Evolutionary conservation across 2,329 filamentous ascomycete genomes (phyloP).

Genomic region (Macrophomina pseudophaseolina): DNA sequence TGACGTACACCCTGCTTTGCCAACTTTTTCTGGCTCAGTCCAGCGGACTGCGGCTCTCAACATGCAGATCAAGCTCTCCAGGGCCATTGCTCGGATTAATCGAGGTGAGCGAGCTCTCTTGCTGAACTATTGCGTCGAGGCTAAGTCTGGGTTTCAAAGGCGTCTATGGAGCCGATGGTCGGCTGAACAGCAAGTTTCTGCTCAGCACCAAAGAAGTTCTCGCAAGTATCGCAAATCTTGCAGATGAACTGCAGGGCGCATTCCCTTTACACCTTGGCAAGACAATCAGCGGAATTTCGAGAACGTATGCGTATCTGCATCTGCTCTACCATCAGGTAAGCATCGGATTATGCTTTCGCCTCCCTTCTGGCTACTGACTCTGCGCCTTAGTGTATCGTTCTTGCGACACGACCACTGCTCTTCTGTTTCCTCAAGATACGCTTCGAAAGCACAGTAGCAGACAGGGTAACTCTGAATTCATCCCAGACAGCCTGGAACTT

Average conservation of each 20-base stretch:
- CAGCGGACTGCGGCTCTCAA: slow-evolving; percentile 49
- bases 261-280: slow-evolving; percentile 47
- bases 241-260: slow-evolving; percentile 46
- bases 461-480: slow-evolving; percentile 39
- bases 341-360: neutral
- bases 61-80: slow-evolving; percentile 55
- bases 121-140: neutral
- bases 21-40: slow-evolving; percentile 47
- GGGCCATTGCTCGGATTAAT: slow-evolving; percentile 52
- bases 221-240: slow-evolving; percentile 46
- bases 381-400: slow-evolving; percentile 45
- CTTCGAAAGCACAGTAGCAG: slow-evolving; percentile 35
- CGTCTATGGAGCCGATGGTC: slow-evolving; percentile 50
- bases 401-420: slow-evolving; percentile 49
- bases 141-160: slow-evolving; percentile 34
- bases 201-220: slow-evolving; percentile 49
- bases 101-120: slow-evolving; percentile 43
- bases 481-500: slow-evolving; percentile 47
- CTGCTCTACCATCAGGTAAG: slow-evolving; percentile 47
- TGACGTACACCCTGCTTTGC: slow-evolving; percentile 56
- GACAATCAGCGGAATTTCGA: slow-evolving; percentile 47
- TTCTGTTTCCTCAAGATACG: slow-evolving; percentile 51
- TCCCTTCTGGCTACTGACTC: too few relatives aligned
- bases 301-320: slow-evolving; percentile 47
- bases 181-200: slow-evolving; percentile 44